These are phyloP conservation scores for Phellinidium pouzarii DNA, from an alignment of 1,284 basidiomycete genomes.

Conservation along the genomic window DNA sequence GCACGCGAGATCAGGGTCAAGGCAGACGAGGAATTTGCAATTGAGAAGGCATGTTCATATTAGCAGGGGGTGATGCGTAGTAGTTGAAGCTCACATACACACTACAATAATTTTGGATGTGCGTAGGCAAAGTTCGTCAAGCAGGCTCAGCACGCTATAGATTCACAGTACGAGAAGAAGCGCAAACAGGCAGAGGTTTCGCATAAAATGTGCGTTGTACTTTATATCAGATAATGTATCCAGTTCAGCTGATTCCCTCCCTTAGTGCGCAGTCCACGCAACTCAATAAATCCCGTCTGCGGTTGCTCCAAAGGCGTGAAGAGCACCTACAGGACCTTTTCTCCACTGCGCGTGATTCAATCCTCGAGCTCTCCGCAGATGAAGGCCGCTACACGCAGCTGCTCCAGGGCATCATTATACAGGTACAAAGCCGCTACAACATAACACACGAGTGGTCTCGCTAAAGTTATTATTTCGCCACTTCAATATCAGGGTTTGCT, in stretches of 20 bases:
- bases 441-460: not conserved
- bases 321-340: constrained; percentile 92
- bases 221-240: not conserved
- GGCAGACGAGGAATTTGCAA: constrained; percentile 95
- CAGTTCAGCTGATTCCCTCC: not conserved
- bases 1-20: constrained; percentile 95
- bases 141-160: constrained; percentile 88
- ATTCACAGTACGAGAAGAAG: constrained; percentile 90
- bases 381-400: constrained; percentile 71
- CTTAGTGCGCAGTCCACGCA: constrained; percentile 88
- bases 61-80: not conserved
- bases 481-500: constrained; percentile 37
- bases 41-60: constrained; percentile 71
- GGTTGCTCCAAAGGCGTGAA: constrained; percentile 86
- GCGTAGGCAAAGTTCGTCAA: constrained; percentile 88
- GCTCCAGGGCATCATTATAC: constrained; percentile 75
- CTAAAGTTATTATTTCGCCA: constrained; percentile 22
- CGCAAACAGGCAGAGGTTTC: constrained; percentile 86
- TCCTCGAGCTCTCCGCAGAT: constrained; percentile 61
- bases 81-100: not conserved
- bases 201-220: constrained; percentile 81
- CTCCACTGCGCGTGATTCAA: constrained; percentile 59
- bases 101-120: not conserved
- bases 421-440: constrained; percentile 39
- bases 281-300: constrained; percentile 93